Percentiles rank a stretch among this genome's conserved stretches.
phyloP scores from a whole-genome alignment of 2,329 filamentous ascomycete genomes.

The Neopestalotiopsis sp. region DNA sequence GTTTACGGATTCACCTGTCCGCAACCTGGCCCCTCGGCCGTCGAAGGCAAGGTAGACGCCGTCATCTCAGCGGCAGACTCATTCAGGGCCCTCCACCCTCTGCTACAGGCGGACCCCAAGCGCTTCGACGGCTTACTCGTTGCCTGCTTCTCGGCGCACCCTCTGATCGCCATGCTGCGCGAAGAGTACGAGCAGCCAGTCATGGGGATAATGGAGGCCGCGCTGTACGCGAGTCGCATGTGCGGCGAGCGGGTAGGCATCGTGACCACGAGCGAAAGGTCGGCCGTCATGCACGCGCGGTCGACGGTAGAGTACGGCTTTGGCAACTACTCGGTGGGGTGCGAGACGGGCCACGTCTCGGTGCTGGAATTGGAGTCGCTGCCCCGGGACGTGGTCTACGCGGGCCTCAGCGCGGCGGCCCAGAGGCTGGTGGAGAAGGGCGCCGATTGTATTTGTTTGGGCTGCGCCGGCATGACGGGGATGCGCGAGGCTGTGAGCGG shows the following conservation, averaged over 20 bases:
- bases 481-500: slow-evolving; percentile 49
- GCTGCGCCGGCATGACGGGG: slow-evolving; percentile 55
- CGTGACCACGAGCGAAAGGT: slow-evolving; percentile 44
- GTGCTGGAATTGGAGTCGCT: slow-evolving; percentile 50
- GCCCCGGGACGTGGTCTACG: slow-evolving; percentile 42
- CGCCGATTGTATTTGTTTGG: slow-evolving; percentile 43
- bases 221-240: slow-evolving; percentile 44
- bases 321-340: slow-evolving; percentile 45
- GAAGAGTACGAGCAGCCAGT: slow-evolving; percentile 50
- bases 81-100: slow-evolving; percentile 48
- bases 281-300: slow-evolving; percentile 45
- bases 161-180: slow-evolving; percentile 49
- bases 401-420: slow-evolving; percentile 43
- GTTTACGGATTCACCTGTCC: slow-evolving; percentile 57
- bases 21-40: slow-evolving; percentile 51
- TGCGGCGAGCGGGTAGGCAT: slow-evolving; percentile 52
- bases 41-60: slow-evolving; percentile 55
- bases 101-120: slow-evolving; percentile 32
- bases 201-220: slow-evolving; percentile 57
- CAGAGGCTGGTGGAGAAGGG: slow-evolving; percentile 39
- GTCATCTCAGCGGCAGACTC: slow-evolving; percentile 54
- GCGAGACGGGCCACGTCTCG: slow-evolving; percentile 42
- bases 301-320: slow-evolving; percentile 46
- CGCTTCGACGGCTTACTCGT: slow-evolving; percentile 52
- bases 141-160: slow-evolving; percentile 53